Evolutionary conservation across 352 stramenopile species (phyloP).

Genomic region (Saprolegnia diclina): DNA sequence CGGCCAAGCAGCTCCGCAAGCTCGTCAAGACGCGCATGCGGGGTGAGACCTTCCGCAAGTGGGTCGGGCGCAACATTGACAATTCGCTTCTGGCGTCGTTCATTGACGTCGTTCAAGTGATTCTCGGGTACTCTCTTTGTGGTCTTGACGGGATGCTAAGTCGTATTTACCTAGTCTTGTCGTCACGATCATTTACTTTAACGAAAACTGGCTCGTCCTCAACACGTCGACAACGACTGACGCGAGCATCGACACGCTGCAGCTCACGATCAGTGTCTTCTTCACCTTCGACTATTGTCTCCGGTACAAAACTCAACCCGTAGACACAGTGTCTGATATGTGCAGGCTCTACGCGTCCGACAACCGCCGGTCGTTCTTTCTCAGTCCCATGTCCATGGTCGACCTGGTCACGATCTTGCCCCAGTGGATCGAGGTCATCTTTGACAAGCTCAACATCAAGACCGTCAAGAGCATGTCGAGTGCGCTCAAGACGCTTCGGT

Average conservation of each 20-base stretch:
- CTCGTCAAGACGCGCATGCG: conserved; percentile 22
- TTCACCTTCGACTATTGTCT: conserved; percentile 24
- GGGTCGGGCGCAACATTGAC: conserved; percentile 23
- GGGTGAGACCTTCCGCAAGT: conserved; percentile 26
- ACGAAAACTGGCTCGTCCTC: conserved; percentile 23
- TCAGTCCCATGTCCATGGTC: conserved; percentile 56
- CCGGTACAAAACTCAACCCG: background rate
- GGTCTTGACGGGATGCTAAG: background rate
- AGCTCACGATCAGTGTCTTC: conserved; percentile 12
- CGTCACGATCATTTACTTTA: conserved; percentile 28
- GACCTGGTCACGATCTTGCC: conserved; percentile 49
- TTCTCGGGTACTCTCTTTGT: conserved; percentile 7
- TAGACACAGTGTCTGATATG: background rate
- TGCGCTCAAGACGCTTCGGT: conserved; percentile 58
- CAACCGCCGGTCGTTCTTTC: conserved; percentile 50
- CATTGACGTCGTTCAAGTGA: conserved; percentile 24
- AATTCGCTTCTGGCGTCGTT: conserved; percentile 11
- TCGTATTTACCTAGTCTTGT: background rate
- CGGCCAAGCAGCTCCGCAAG: background rate
- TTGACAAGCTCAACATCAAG: conserved; percentile 34
- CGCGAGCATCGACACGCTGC: background rate
- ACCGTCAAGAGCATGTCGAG: conserved; percentile 37
- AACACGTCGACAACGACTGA: conserved; percentile 16
- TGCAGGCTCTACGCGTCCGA: conserved; percentile 53
- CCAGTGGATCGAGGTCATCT: conserved; percentile 36